Evolutionary conservation across 2,329 filamentous ascomycete genomes (phyloP).

Genomic region (Pseudopithomyces chartarum): DNA sequence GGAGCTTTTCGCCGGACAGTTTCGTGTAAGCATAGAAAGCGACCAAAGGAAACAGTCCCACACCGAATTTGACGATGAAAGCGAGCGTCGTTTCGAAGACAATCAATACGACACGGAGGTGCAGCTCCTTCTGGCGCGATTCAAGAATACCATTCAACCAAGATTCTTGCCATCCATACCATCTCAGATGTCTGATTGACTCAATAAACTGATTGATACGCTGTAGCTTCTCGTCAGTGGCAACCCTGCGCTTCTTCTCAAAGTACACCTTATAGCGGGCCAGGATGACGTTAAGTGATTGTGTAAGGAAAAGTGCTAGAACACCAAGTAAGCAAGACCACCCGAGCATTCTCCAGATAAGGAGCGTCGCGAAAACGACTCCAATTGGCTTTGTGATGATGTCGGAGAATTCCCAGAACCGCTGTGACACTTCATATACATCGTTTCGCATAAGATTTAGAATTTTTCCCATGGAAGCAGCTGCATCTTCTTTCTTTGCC

Average conservation of each 20-base stretch:
- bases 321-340: constrained; percentile 79
- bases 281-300: constrained; percentile 70
- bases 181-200: constrained; percentile 77
- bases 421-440: constrained; percentile 79
- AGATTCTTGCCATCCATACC: constrained; percentile 80
- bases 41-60: constrained; percentile 76
- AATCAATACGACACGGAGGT: constrained; percentile 66
- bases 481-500: constrained; percentile 46
- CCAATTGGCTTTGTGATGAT: constrained; percentile 77
- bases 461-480: constrained; percentile 87
- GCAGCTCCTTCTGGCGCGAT: constrained; percentile 69
- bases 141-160: constrained; percentile 75
- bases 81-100: constrained; percentile 67
- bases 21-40: constrained; percentile 83
- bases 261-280: constrained; percentile 69
- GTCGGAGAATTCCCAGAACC: constrained; percentile 86
- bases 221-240: constrained; percentile 79
- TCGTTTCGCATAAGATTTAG: constrained; percentile 84
- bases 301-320: constrained; percentile 69
- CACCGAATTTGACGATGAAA: constrained; percentile 73
- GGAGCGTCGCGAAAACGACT: constrained; percentile 71
- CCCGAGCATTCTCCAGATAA: constrained; percentile 80
- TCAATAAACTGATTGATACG: constrained; percentile 86
- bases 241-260: constrained; percentile 71
- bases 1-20: constrained; percentile 68